Percentiles rank a stretch among this genome's conserved stretches.
phyloP scores from a whole-genome alignment of 148 eudicot species.

The Pharnaceum exiguum region DNA sequence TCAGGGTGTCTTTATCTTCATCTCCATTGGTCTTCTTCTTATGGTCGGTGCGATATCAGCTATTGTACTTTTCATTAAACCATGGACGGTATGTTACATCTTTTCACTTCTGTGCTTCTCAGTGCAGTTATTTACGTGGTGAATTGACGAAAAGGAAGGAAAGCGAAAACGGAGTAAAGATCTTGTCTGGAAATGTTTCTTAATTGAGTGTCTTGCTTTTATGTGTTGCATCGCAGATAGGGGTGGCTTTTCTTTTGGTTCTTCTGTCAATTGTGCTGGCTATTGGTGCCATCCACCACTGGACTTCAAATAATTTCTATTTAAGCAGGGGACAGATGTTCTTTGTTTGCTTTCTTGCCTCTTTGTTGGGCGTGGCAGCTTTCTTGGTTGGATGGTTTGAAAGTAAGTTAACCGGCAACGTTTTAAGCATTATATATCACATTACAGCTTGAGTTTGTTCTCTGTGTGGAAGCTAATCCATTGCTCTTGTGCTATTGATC shows the following conservation, averaged over 20 bases:
- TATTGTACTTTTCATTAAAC: conserved; percentile 61
- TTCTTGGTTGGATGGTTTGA: conserved; percentile 77
- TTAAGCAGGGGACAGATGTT: conserved; percentile 86
- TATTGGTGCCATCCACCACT: conserved; percentile 88
- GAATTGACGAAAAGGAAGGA: neutral
- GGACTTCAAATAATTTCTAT: conserved; percentile 98
- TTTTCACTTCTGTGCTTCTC: neutral
- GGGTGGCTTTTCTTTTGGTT: conserved; percentile 87
- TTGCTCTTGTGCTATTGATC: too few species aligned
- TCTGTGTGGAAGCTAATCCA: too few species aligned
- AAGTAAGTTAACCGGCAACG: conserved; percentile 66
- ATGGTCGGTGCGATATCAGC: conserved; percentile 94
- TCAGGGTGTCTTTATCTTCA: conserved; percentile 74
- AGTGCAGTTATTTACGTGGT: neutral
- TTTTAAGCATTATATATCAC: too few species aligned
- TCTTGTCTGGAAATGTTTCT: too few species aligned
- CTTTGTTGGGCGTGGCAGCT: conserved; percentile 91
- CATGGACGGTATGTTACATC: conserved; percentile 78
- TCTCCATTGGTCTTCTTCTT: conserved; percentile 73
- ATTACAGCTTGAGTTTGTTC: conserved; percentile 7
- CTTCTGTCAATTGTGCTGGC: conserved; percentile 81
- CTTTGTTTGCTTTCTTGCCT: conserved; percentile 92
- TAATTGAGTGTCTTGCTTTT: conserved; percentile 10
- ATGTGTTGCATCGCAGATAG: conserved; percentile 54
- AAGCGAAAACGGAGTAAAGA: neutral